These are phyloP conservation scores for Micractinium conductrix DNA, from an alignment of 139 green algal genomes.

Conservation along the genomic window DNA sequence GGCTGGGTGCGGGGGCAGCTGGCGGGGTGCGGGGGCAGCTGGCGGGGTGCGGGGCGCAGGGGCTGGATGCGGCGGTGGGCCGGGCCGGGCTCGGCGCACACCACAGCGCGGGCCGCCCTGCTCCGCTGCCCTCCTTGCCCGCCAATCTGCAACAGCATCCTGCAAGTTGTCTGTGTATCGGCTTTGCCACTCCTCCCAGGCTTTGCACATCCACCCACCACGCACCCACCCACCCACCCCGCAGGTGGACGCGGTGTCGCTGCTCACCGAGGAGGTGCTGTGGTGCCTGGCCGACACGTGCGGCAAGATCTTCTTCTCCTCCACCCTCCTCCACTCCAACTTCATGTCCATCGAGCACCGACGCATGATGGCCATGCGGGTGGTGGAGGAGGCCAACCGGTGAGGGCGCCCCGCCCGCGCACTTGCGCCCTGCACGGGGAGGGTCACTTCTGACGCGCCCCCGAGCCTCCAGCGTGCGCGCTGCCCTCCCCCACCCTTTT, in stretches of 20 bases:
- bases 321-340: slow-evolving; percentile 47
- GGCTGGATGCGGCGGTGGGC: too few relatives aligned
- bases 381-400: slow-evolving; percentile 51
- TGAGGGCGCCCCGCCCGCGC: not conserved
- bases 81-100: too few relatives aligned
- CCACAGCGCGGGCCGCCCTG: too few relatives aligned
- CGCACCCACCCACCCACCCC: too few relatives aligned
- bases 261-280: slow-evolving; percentile 40
- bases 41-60: too few relatives aligned
- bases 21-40: not conserved
- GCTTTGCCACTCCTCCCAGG: not conserved
- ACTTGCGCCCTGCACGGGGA: too few relatives aligned
- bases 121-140: too few relatives aligned
- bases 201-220: not conserved
- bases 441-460: too few relatives aligned
- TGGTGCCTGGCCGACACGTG: slow-evolving; percentile 38
- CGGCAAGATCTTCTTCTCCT: slow-evolving; percentile 53
- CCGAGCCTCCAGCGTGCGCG: too few relatives aligned
- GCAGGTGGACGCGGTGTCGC: slow-evolving; percentile 30
- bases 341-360: slow-evolving; percentile 52
- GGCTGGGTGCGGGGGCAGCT: too few relatives aligned
- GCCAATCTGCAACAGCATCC: too few relatives aligned
- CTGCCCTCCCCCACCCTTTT: not conserved
- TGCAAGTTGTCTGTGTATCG: not conserved
- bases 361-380: slow-evolving; percentile 41